Base-by-base conservation (phyloP, 139 green algal genomes). In the Volvox reticuliferus region DNA sequence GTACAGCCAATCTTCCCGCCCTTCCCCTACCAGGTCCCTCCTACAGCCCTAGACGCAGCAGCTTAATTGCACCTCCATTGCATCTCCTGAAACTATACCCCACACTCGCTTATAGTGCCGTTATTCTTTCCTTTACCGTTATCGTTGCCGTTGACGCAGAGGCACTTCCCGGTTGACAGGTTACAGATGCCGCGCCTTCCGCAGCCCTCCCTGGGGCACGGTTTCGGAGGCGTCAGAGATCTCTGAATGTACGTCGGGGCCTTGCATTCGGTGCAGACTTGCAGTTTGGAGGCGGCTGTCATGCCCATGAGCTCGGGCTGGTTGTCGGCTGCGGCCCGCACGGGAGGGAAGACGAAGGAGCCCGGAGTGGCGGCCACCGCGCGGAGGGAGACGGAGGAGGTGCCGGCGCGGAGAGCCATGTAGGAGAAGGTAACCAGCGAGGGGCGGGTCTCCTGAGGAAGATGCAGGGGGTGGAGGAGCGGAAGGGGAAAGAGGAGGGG, bases 231-330 rank as follows among this genome's bases (percentile, higher is more conserved):
- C 9, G 30, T 2, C 62, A 33, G 32, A 76, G 65, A n/a, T 19
- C 13, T 78, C 30, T 21, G 75, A 35, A 30, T 68, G 37, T 81
- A 79, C 0, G 62, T 76, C 61, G 67, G 80, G 0, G 0, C 5
- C 13, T 12, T n/a, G 82, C 55, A 68, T 26, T 33, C 36, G 2
- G 16, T 75, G 83, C 89, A 91, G 71, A 95, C 89, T 18, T 33
- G 82, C 73, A 95, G 88, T 65, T 61, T 73, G 28, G 80, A 79
- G 12, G 61, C 91, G 24, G 91, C 90, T 0, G 91, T 93, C 35
- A 93, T 88, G 37, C 94, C 94, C 89, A 94, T 89, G 35, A 94
- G 76, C 94, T 97, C 95, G 1, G 95, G 95, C 87, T 97, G 96
- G 77, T 90, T 68, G 36, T 93, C 80, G 32, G 94, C 94, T 30